Conservation (phyloP, 192 early-diverging fungal genomes). For the Phlyctochytrium bullatum region DNA sequence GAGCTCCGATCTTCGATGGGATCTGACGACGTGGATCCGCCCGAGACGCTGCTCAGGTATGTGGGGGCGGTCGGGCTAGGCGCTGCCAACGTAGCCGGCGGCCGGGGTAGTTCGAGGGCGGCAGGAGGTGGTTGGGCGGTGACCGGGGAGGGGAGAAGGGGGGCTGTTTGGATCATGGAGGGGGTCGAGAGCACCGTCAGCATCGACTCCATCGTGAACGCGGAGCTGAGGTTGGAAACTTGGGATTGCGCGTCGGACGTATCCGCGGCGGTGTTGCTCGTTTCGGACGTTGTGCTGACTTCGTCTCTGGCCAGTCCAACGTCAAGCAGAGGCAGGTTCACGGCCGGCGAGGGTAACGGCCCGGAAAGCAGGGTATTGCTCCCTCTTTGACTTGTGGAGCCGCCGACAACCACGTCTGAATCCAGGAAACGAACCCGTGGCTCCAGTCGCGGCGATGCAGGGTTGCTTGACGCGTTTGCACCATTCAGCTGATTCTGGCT, state of each 20-base stretch:
- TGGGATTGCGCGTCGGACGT: constrained; percentile 21
- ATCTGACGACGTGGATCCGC: neutral
- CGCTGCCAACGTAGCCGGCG: neutral
- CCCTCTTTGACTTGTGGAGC: too few relatives aligned
- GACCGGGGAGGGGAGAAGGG: neutral
- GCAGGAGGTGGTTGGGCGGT: neutral
- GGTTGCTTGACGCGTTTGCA: neutral
- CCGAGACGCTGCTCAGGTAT: neutral
- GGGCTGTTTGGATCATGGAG: constrained; percentile 18
- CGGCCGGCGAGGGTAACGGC: neutral
- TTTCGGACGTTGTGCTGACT: neutral
- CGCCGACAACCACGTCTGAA: neutral
- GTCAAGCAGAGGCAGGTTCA: neutral
- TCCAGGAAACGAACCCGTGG: neutral
- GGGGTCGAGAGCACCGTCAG: constrained; percentile 39
- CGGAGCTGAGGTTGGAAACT: constrained; percentile 29
- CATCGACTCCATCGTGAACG: constrained; percentile 34
- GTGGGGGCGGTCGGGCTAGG: neutral
- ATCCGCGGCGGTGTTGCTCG: neutral
- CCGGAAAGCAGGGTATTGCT: too few relatives aligned
- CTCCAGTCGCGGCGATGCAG: neutral
- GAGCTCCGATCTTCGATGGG: neutral
- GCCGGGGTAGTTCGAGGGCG: neutral
- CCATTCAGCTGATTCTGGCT: neutral
- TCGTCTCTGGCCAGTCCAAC: neutral